These are phyloP conservation scores for Ichthyophthirius multifiliis DNA, from an alignment of 169 alveolate species.

Conservation along the genomic window DNA sequence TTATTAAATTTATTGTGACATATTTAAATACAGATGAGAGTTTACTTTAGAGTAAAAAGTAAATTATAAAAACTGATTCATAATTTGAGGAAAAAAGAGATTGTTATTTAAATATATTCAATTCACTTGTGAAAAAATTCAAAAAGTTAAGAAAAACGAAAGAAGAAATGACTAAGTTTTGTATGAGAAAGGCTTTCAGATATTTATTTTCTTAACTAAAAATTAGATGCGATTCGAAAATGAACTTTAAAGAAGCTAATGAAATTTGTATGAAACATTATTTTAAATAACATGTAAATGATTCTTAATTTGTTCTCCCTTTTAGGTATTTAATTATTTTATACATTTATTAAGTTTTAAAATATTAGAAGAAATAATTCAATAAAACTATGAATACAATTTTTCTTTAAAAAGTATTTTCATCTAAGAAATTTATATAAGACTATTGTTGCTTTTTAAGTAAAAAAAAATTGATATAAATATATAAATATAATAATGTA, in stretches of 20 bases:
- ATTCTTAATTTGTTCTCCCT: conserved; percentile 4
- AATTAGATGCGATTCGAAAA: not conserved
- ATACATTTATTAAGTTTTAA: too few species aligned
- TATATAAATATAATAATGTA: too few species aligned
- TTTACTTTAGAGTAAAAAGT: too few species aligned
- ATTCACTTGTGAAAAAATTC: not conserved
- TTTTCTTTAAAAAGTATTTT: not conserved
- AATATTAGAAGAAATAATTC: not conserved
- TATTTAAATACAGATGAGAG: too few species aligned
- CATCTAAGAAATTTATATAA: not conserved
- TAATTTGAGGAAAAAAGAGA: not conserved
- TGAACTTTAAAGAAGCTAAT: conserved; percentile 17
- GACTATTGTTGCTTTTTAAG: not conserved
- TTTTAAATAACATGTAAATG: not conserved
- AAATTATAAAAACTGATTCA: too few species aligned
- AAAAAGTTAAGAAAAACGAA: not conserved
- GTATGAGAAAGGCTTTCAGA: conserved; percentile 23
- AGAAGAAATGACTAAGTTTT: conserved; percentile 12
- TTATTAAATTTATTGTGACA: too few species aligned
- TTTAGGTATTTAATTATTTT: too few species aligned
- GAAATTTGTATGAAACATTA: conserved; percentile 14
- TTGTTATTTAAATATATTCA: not conserved
- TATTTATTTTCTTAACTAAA: not conserved
- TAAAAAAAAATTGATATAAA: too few species aligned
- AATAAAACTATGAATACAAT: not conserved